Evolutionary conservation across 176 grass and related monocot genomes (phyloP), one percentile per base, ranked within the genome.

Genomic region (Carex myosuroides): DNA sequence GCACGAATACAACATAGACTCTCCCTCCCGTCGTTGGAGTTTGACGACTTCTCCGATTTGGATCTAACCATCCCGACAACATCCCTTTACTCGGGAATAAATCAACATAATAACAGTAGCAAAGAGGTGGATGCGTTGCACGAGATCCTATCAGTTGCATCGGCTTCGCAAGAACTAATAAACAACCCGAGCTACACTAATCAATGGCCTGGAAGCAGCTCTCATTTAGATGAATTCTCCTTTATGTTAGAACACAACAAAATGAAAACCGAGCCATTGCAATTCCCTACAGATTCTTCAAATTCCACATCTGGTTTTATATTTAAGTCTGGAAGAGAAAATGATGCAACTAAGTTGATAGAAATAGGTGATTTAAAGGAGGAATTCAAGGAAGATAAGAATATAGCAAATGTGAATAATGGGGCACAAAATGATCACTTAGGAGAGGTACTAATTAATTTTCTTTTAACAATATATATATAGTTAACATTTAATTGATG

Each of bases 1-100:
- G 93, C 91, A 62, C 92, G 96, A 89, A 79, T 99, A 70, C 93
- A 99, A 71, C 91, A 95, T 54, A 92, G 91, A 87, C 83, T 99
- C 64, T 59, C 91, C 52, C 77, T 99, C 81, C 97, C 97, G 21
- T 81, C 91, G 3, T 71, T 94, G 70, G 93, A 94, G 62, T 90
- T 89, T 21, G 91, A 94, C 62, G 93, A 99, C 21, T 99, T 99
- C 42, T 90, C 95, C 0, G 60, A 81, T 35, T 20, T 81, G 18
- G 79, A 81, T 41, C 41, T 81, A 13, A 82, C 60, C 32, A 65
- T 68, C 13, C 46, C 46, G 46, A 86, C 72, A 3, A 52, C 88
- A 14, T 74, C 89, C 60, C 82, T 85, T 6, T 83, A 95, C 42
- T 82, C 89, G 1, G 91, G 92, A 59, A 81, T 33, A 6, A 87